These are phyloP conservation scores for Dictyostelium capitatum DNA, from an alignment of 78 protist genomes.

Conservation along the genomic window DNA sequence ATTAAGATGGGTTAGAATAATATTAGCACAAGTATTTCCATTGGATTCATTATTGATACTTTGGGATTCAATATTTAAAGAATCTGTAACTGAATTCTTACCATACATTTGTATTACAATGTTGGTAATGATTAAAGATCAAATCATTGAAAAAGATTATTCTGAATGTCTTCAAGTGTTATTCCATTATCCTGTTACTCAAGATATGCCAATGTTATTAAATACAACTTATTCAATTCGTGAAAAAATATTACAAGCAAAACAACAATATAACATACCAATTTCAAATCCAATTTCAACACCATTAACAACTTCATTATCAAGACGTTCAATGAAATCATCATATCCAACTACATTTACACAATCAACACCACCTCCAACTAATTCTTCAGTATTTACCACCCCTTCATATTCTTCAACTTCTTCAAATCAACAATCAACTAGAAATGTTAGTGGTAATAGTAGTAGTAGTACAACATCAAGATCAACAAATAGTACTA, in stretches of 20 bases:
- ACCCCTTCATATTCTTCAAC: neutral
- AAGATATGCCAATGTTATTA: constrained; percentile 17
- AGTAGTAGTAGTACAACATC: neutral
- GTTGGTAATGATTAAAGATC: constrained; percentile 68
- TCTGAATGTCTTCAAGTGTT: constrained; percentile 62
- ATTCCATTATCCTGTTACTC: constrained; percentile 49
- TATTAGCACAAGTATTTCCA: constrained; percentile 88
- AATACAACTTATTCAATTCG: neutral
- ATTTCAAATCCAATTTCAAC: neutral
- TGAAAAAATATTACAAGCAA: neutral
- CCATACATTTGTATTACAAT: constrained; percentile 79
- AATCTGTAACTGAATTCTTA: constrained; percentile 36
- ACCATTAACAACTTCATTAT: neutral
- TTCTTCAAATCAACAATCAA: constrained; percentile 8
- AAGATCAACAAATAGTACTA: neutral
- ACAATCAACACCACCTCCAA: neutral
- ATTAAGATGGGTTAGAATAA: constrained; percentile 86
- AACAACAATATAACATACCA: neutral
- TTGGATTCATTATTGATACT: constrained; percentile 67
- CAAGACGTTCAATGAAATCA: constrained; percentile 2
- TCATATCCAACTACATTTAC: constrained; percentile 15
- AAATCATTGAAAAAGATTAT: constrained; percentile 49
- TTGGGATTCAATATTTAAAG: constrained; percentile 89
- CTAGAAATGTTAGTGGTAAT: neutral
- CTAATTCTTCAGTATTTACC: neutral